Evolutionary conservation across 1,139 yeast species (phyloP).

Genomic region (Pichia sp.): DNA sequence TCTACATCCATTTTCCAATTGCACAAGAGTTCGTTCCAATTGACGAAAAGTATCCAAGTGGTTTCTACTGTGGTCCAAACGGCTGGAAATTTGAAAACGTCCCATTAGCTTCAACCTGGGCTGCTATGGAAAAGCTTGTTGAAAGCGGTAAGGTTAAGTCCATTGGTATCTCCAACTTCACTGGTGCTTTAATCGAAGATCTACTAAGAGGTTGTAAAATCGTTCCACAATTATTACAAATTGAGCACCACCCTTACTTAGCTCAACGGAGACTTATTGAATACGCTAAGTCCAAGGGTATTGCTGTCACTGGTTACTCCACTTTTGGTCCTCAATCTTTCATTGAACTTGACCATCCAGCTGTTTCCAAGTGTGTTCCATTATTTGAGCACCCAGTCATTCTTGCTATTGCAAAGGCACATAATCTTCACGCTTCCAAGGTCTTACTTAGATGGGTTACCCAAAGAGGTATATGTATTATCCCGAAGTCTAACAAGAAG

Average conservation of each 20-base stretch:
- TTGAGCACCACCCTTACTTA: conserved; percentile 90
- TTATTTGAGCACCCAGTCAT: conserved; percentile 51
- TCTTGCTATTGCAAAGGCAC: conserved; percentile 44
- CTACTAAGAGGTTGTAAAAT: conserved; percentile 64
- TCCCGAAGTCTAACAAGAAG: conserved; percentile 66
- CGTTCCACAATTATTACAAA: conserved; percentile 75
- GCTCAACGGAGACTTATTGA: conserved; percentile 65
- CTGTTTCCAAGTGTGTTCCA: conserved; percentile 46
- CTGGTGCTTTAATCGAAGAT: conserved; percentile 69
- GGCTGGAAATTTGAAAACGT: conserved; percentile 57
- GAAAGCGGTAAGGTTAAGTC: conserved; percentile 61
- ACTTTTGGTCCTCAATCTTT: conserved; percentile 79
- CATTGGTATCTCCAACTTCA: conserved; percentile 81
- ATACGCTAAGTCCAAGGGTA: conserved; percentile 51
- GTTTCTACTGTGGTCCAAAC: conserved; percentile 56
- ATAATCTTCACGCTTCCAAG: conserved; percentile 49
- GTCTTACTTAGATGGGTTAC: conserved; percentile 77
- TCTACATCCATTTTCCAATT: conserved; percentile 76
- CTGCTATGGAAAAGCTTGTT: conserved; percentile 61
- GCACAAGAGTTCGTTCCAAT: conserved; percentile 66
- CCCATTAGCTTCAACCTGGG: conserved; percentile 74
- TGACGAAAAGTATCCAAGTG: conserved; percentile 71
- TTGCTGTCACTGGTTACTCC: conserved; percentile 78
- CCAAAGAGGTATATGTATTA: conserved; percentile 62
- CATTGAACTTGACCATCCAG: conserved; percentile 48